phyloP scores from a whole-genome alignment of 2,329 filamentous ascomycete genomes.

The Dactylellina sp. region DNA sequence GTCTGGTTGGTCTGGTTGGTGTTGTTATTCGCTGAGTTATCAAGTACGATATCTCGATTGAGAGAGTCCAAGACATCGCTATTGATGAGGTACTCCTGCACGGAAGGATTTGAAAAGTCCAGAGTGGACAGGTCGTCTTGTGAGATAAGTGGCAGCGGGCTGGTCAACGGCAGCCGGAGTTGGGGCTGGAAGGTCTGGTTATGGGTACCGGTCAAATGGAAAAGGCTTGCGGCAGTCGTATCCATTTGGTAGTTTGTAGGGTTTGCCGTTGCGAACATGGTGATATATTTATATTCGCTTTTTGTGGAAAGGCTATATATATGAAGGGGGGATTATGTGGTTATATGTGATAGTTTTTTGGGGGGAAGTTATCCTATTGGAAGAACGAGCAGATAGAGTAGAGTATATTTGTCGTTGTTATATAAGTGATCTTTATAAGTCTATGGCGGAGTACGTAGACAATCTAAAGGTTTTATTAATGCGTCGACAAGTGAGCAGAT shows the following conservation, averaged over 20 bases:
- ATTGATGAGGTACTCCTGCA: constrained; percentile 52
- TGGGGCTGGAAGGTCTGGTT: constrained; percentile 12
- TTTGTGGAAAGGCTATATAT: too few relatives aligned
- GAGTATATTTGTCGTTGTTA: too few relatives aligned
- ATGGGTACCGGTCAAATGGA: constrained; percentile 11
- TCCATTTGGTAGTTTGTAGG: constrained; percentile 14
- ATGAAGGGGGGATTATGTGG: too few relatives aligned
- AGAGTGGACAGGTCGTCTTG: constrained; percentile 26
- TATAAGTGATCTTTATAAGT: too few relatives aligned
- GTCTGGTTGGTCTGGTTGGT: neutral
- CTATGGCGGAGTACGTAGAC: neutral
- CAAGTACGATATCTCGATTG: neutral
- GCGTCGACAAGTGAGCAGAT: neutral
- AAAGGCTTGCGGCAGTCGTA: constrained; percentile 16
- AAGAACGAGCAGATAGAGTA: too few relatives aligned
- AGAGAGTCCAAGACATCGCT: constrained; percentile 39
- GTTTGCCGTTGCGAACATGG: neutral
- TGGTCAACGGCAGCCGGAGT: neutral
- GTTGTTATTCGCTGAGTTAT: neutral
- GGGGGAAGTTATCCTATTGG: too few relatives aligned
- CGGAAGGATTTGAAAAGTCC: constrained; percentile 41
- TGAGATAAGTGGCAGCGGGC: neutral
- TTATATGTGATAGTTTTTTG: too few relatives aligned
- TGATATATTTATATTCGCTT: neutral
- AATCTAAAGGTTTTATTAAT: neutral